Conservation (phyloP, 2,329 filamentous ascomycete species). For the Anthostomella pinea region DNA sequence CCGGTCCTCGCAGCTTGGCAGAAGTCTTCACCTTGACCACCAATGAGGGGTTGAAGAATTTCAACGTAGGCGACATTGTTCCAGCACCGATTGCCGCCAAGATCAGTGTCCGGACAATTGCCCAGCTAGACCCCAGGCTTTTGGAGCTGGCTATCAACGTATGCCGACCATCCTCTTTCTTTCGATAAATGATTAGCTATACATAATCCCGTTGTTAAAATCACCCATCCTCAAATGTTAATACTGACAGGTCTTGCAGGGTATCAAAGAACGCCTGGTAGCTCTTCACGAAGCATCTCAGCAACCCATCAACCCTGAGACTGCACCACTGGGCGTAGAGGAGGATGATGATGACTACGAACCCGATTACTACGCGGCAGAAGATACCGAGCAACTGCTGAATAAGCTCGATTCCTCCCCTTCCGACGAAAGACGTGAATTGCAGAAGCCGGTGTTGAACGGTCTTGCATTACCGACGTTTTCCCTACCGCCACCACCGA, state of each 20-base stretch:
- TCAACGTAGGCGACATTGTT: conserved; percentile 74
- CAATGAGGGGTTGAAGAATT: conserved; percentile 70
- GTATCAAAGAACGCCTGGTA: conserved; percentile 50
- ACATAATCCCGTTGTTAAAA: no score
- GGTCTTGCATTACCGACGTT: conserved; percentile 71
- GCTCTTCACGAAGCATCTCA: conserved; percentile 42
- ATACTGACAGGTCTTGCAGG: conserved; percentile 31
- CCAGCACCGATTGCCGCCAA: conserved; percentile 72
- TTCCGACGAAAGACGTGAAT: conserved; percentile 47
- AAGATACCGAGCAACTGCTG: conserved; percentile 73
- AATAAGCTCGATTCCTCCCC: conserved; percentile 73
- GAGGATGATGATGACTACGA: conserved; percentile 93
- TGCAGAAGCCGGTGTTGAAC: conserved; percentile 45
- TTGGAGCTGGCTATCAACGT: conserved; percentile 73
- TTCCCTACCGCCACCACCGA: conserved; percentile 72
- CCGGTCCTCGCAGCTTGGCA: conserved; percentile 74
- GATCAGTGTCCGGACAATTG: conserved; percentile 77
- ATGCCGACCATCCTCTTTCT: no score
- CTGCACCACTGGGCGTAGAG: conserved; percentile 61
- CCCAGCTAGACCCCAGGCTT: conserved; percentile 64
- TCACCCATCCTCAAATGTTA: neutral
- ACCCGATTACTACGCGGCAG: conserved; percentile 75
- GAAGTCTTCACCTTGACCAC: conserved; percentile 84
- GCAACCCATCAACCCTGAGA: conserved; percentile 55
- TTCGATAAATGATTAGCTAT: no score